Percentiles rank a stretch among this genome's conserved stretches.
phyloP scores from a whole-genome alignment of 108 stramenopile species.

The Cyclostephanos invisitatus region DNA sequence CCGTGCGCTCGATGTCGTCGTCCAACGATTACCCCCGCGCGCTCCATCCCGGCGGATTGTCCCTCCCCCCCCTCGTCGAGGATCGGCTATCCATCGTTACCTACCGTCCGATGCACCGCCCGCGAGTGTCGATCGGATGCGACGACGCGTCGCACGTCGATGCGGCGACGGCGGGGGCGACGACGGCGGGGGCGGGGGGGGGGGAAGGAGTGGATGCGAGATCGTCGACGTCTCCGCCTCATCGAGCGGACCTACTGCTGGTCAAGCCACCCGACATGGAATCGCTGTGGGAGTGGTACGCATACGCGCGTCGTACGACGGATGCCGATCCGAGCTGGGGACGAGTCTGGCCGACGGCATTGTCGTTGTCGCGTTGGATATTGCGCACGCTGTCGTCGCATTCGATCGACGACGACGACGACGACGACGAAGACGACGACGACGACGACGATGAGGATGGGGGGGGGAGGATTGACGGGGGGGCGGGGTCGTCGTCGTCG shows the following conservation, averaged over 20 bases:
- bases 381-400: background rate
- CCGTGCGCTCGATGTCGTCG: background rate
- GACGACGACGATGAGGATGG: background rate
- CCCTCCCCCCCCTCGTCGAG: slow-evolving; percentile 46
- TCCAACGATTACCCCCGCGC: background rate
- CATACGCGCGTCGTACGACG: slow-evolving; percentile 17
- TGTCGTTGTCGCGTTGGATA: slow-evolving; percentile 36
- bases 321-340: slow-evolving; percentile 58
- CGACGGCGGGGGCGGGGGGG: too few relatives aligned
- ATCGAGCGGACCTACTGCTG: too few relatives aligned
- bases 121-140: too few relatives aligned
- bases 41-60: slow-evolving; percentile 35
- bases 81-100: slow-evolving; percentile 37
- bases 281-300: slow-evolving; percentile 55
- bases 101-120: too few relatives aligned
- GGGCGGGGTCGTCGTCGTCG: background rate
- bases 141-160: too few relatives aligned
- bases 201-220: too few relatives aligned
- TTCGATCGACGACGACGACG: background rate
- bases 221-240: too few relatives aligned
- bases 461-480: background rate
- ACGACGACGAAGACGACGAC: background rate
- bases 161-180: background rate
- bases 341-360: slow-evolving; percentile 53
- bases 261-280: slow-evolving; percentile 44